Conservation (phyloP, 495 filamentous ascomycete genomes). For the Echria macrotheca region DNA sequence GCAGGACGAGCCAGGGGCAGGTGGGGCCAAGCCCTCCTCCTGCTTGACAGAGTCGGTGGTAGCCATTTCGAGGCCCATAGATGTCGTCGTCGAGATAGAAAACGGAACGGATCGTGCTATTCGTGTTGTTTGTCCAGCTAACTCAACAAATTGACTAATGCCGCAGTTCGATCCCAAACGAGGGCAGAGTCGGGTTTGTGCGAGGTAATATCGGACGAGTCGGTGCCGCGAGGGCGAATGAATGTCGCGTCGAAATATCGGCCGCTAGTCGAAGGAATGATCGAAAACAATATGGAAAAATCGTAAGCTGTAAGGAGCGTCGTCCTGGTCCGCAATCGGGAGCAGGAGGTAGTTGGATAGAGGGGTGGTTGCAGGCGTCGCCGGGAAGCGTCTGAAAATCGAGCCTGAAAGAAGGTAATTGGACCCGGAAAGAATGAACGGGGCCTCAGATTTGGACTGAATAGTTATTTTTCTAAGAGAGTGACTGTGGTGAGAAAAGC, state of each 20-base stretch:
- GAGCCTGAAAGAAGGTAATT: slow-evolving; percentile 26
- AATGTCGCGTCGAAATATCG: background rate
- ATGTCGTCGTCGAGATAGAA: too few relatives aligned
- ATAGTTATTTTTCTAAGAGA: slow-evolving; percentile 35
- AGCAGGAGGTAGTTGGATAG: slow-evolving; percentile 23
- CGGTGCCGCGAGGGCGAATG: background rate
- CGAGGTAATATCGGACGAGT: background rate
- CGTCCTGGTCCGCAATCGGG: slow-evolving; percentile 25
- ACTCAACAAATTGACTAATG: too few relatives aligned
- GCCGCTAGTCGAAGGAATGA: slow-evolving; percentile 13
- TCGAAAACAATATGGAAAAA: slow-evolving; percentile 24
- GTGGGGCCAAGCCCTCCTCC: slow-evolving; percentile 23
- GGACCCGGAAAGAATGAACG: slow-evolving; percentile 38
- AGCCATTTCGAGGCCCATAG: slow-evolving; percentile 24
- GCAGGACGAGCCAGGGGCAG: slow-evolving; percentile 12
- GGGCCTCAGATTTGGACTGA: slow-evolving; percentile 24
- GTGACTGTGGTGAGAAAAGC: slow-evolving; percentile 39
- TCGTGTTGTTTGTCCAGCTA: too few relatives aligned
- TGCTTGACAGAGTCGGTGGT: slow-evolving; percentile 29
- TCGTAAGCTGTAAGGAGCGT: slow-evolving; percentile 28
- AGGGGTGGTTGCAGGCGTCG: slow-evolving; percentile 1
- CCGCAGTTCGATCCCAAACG: slow-evolving; percentile 2
- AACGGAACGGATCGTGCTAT: too few relatives aligned
- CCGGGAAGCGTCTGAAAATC: slow-evolving; percentile 11
- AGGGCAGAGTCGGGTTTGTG: background rate